Evolutionary conservation across 208 protist species (phyloP).

Genomic region (Strigomonas galati): DNA sequence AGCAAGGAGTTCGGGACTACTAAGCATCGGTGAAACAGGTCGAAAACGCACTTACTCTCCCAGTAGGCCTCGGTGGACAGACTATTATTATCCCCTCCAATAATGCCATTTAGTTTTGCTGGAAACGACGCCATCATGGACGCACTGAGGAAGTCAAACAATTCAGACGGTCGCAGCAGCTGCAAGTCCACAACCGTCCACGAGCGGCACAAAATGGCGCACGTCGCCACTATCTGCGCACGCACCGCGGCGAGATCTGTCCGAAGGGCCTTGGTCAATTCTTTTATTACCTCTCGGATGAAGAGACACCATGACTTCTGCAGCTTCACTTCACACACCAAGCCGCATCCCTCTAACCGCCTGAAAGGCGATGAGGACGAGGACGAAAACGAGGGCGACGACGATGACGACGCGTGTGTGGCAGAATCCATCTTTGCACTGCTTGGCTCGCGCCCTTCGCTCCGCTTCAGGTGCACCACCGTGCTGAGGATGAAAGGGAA

Average conservation of each 20-base stretch:
- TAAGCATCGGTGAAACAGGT: conserved; percentile 58
- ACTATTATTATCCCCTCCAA: conserved; percentile 15
- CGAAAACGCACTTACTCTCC: conserved; percentile 59
- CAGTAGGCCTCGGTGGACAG: conserved; percentile 22
- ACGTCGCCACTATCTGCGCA: conserved; percentile 36
- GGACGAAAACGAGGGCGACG: not conserved
- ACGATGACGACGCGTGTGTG: not conserved
- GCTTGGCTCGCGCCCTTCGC: not conserved
- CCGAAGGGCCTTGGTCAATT: not conserved
- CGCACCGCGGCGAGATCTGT: not conserved
- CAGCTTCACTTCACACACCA: conserved; percentile 68
- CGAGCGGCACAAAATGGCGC: conserved; percentile 62
- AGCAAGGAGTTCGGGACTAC: conserved; percentile 78
- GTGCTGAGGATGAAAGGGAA: not conserved
- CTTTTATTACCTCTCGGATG: conserved; percentile 49
- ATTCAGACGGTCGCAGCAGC: conserved; percentile 61
- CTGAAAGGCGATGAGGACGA: not conserved
- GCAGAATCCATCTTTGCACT: no score
- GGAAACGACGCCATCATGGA: conserved; percentile 32
- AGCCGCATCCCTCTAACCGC: conserved; percentile 69
- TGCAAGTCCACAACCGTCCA: conserved; percentile 61
- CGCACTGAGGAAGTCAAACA: conserved; percentile 70
- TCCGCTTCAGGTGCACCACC: not conserved
- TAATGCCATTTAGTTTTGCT: conserved; percentile 17
- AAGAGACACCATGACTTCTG: conserved; percentile 78